phyloP scores from a whole-genome alignment of 169 alveolate genomes.

The Fabrea salina region DNA sequence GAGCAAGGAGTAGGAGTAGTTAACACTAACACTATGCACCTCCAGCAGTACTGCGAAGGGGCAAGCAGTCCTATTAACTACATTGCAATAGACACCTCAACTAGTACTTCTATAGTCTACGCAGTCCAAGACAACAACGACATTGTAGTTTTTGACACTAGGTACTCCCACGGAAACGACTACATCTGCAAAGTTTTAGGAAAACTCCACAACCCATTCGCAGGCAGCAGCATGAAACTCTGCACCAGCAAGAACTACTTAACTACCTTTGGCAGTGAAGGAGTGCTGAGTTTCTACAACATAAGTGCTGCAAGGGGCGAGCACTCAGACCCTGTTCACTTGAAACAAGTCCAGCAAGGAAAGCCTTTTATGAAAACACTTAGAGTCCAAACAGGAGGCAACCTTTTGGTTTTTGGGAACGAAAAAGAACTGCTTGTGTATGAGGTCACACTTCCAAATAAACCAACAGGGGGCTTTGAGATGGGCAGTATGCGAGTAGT shows the following conservation, averaged over 20 bases:
- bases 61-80: background rate
- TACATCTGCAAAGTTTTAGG: background rate
- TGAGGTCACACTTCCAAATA: background rate
- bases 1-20: background rate
- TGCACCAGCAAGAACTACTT: background rate
- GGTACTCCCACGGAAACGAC: background rate
- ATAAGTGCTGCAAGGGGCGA: background rate
- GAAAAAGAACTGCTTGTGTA: background rate
- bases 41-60: background rate
- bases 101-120: background rate
- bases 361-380: background rate
- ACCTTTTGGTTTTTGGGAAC: background rate
- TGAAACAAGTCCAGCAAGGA: background rate
- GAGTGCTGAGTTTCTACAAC: background rate
- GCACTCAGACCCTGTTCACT: background rate
- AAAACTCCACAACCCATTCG: background rate
- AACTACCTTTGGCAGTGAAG: background rate
- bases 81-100: background rate
- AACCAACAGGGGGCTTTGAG: background rate
- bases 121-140: background rate
- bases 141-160: background rate
- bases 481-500: background rate
- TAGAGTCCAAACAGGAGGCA: slow-evolving; percentile 1
- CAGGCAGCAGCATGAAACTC: background rate
- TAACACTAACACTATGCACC: background rate